Evolutionary conservation across 805 yeast genomes (phyloP).

Genomic region (Candida berthetii): DNA sequence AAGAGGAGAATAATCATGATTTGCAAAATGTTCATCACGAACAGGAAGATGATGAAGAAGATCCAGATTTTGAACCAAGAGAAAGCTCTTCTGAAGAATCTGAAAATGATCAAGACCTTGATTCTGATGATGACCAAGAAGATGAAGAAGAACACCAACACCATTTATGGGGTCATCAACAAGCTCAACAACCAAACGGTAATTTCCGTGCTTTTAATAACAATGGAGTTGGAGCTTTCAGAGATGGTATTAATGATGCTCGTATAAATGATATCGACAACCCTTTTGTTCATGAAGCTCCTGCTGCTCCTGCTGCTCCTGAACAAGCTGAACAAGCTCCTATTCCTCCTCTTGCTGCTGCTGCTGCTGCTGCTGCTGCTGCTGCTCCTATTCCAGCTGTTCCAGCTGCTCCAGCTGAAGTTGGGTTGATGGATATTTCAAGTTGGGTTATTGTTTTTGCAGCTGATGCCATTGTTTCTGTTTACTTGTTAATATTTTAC

Average conservation of each 20-base stretch:
- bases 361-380: not conserved
- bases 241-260: not conserved
- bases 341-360: too few species aligned
- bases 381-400: conserved; percentile 2
- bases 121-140: not conserved
- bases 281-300: not conserved
- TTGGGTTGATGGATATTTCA: conserved; percentile 8
- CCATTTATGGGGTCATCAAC: not conserved
- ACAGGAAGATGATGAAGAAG: conserved; percentile 13
- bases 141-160: not conserved
- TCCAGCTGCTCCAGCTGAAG: conserved; percentile 3
- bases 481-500: conserved; percentile 36
- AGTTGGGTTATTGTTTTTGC: conserved; percentile 13
- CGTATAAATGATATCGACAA: too few species aligned
- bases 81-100: conserved; percentile 12
- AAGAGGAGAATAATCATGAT: conserved; percentile 1
- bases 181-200: too few species aligned
- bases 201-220: too few species aligned
- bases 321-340: not conserved
- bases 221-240: too few species aligned
- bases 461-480: conserved; percentile 22
- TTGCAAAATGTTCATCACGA: not conserved
- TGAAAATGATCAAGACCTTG: conserved; percentile 2
- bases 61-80: conserved; percentile 22
- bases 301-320: not conserved